Evolutionary conservation across 257 asterid species (phyloP).

Genomic region (Thymus quinquecostatus): DNA sequence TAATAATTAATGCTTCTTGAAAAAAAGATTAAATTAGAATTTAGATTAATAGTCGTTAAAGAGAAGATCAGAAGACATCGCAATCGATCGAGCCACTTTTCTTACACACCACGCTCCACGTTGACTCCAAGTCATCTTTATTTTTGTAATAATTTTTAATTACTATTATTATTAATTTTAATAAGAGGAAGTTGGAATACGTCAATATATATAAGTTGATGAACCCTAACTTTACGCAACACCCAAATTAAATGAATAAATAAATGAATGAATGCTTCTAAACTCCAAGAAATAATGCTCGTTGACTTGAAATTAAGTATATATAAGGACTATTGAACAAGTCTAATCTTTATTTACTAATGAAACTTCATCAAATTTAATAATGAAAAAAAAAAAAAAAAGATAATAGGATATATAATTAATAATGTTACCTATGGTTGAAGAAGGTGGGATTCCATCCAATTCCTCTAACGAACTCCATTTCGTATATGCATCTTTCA

Average conservation of each 20-base stretch:
- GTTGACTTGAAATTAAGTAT: constrained; percentile 12
- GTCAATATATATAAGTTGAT: constrained; percentile 9
- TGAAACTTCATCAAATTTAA: neutral
- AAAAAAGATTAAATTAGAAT: neutral
- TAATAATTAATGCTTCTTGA: neutral
- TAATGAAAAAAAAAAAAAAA: neutral
- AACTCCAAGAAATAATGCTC: neutral
- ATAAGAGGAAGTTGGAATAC: neutral
- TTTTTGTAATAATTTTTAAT: neutral
- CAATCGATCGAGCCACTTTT: neutral
- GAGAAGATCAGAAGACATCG: neutral
- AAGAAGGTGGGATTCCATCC: constrained; percentile 43
- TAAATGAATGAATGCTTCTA: neutral
- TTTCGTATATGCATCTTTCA: constrained; percentile 53
- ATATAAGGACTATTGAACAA: neutral
- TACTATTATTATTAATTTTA: neutral
- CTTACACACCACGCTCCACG: neutral
- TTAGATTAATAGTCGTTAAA: neutral
- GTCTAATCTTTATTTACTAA: neutral
- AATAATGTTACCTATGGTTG: constrained; percentile 45
- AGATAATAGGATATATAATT: too few species aligned
- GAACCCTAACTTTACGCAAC: neutral
- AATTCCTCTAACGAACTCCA: constrained; percentile 62
- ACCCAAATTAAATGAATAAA: neutral
- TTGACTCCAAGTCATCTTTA: neutral